Conservation (phyloP, 2,329 filamentous ascomycete species). For the Gnomoniopsis smithogilvyi region DNA sequence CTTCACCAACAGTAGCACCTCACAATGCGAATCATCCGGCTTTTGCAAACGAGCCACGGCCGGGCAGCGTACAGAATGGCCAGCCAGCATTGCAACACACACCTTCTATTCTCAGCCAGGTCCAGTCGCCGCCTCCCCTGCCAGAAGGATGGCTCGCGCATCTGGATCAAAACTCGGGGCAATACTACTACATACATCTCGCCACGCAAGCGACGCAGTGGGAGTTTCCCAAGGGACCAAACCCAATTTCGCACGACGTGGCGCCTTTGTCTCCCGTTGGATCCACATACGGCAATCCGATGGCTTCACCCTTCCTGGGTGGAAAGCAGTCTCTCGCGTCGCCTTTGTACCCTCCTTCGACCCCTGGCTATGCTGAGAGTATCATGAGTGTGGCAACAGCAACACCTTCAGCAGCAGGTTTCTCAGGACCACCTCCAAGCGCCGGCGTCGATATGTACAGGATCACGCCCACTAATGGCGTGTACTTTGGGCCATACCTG, state of each 20-base stretch:
- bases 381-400: slow-evolving; percentile 78
- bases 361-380: slow-evolving; percentile 79
- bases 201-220: slow-evolving; percentile 95
- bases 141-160: slow-evolving; percentile 99
- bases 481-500: slow-evolving; percentile 96
- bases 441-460: slow-evolving; percentile 94
- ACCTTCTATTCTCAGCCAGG: slow-evolving; percentile 46
- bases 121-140: slow-evolving; percentile 83
- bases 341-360: slow-evolving; percentile 78
- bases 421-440: slow-evolving; percentile 81
- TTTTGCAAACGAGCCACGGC: slow-evolving; percentile 79
- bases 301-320: slow-evolving; percentile 66
- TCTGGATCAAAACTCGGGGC: slow-evolving; percentile 89
- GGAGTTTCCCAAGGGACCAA: slow-evolving; percentile 97
- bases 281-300: slow-evolving; percentile 71
- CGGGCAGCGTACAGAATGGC: slow-evolving; percentile 41
- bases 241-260: slow-evolving; percentile 79
- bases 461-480: slow-evolving; percentile 87
- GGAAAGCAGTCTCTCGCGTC: slow-evolving; percentile 70
- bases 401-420: slow-evolving; percentile 75
- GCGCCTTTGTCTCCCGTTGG: slow-evolving; percentile 79
- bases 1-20: slow-evolving; percentile 39
- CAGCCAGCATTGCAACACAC: slow-evolving; percentile 44
- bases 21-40: slow-evolving; percentile 75
- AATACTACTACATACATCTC: slow-evolving; percentile 98